Evolutionary conservation across 768 basidiomycete species (phyloP).

Genomic region (Tephrocybe rancida): DNA sequence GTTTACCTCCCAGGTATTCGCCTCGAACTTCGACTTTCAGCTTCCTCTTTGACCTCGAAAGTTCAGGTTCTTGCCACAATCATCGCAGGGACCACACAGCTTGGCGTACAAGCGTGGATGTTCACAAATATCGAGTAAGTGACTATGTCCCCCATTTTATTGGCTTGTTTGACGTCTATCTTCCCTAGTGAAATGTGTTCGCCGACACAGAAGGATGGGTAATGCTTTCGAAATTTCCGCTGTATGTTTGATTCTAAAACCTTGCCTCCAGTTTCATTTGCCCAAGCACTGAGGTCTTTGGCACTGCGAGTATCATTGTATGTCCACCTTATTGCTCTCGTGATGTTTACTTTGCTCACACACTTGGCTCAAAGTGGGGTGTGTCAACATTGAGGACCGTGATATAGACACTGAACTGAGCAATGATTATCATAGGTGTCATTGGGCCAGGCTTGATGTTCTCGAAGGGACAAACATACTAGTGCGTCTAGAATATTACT

Average conservation of each 20-base stretch:
- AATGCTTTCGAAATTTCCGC: conserved; percentile 7
- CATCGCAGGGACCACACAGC: conserved; percentile 65
- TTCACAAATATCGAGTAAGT: conserved; percentile 50
- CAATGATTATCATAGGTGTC: conserved; percentile 42
- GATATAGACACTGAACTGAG: not conserved
- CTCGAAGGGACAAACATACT: conserved; percentile 56
- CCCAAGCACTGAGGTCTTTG: conserved; percentile 53
- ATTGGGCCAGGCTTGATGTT: conserved; percentile 63
- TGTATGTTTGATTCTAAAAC: not conserved
- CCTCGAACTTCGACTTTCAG: not conserved
- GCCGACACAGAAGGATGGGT: conserved; percentile 44
- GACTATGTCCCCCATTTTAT: not conserved
- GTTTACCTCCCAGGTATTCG: conserved; percentile 32
- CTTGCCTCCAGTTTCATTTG: conserved; percentile 47
- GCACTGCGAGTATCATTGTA: conserved; percentile 62
- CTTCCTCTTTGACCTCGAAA: not conserved
- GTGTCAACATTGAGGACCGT: not conserved
- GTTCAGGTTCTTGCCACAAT: conserved; percentile 52
- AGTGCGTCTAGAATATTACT: conserved; percentile 32
- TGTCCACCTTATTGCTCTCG: conserved; percentile 16
- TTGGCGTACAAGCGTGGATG: conserved; percentile 69
- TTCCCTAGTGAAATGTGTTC: conserved; percentile 47
- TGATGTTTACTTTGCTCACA: conserved; percentile 1
- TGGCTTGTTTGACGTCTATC: not conserved
- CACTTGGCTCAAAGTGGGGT: conserved; percentile 22